Percentiles rank a stretch among this genome's conserved stretches.
phyloP scores from a whole-genome alignment of 1,139 yeast genomes.

The Petasospora rhodanensis region DNA sequence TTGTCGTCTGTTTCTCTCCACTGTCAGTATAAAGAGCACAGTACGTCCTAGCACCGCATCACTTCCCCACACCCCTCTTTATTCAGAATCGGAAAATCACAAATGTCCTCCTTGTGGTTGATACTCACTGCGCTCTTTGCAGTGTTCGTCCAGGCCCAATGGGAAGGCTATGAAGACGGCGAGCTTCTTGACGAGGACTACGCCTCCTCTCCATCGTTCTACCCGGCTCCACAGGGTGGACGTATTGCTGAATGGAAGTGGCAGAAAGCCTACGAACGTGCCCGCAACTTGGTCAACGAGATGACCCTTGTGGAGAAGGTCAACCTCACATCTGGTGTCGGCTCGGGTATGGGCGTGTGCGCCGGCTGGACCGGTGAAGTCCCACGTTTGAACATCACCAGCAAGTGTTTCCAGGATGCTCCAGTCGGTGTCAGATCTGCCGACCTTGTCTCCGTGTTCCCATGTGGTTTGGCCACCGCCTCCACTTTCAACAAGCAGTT shows the following conservation, averaged over 20 bases:
- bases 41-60: no score
- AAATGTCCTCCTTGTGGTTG: no score
- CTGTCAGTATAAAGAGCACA: no score
- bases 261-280: slow-evolving; percentile 50
- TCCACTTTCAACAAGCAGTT: slow-evolving; percentile 34
- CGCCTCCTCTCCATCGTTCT: slow-evolving; percentile 8
- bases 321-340: slow-evolving; percentile 57
- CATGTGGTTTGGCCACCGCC: slow-evolving; percentile 35
- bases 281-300: slow-evolving; percentile 45
- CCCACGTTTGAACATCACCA: slow-evolving; percentile 49
- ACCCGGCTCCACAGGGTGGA: slow-evolving; percentile 18
- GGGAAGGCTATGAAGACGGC: slow-evolving; percentile 4
- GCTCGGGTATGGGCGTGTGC: slow-evolving; percentile 56
- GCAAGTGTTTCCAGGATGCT: slow-evolving; percentile 54
- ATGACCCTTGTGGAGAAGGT: slow-evolving; percentile 54
- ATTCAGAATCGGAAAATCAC: no score
- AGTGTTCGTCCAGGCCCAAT: no score
- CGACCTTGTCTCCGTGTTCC: slow-evolving; percentile 41
- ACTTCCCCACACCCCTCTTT: no score
- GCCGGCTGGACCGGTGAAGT: slow-evolving; percentile 57
- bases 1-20: no score
- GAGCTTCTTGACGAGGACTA: slow-evolving; percentile 5
- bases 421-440: slow-evolving; percentile 52
- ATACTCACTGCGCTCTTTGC: no score
- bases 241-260: slow-evolving; percentile 32